Percentiles rank a stretch among this genome's conserved stretches.
These are phyloP conservation scores for Linderniella brevidens DNA, from an alignment of 257 asterid species.

Conservation along the genomic window DNA sequence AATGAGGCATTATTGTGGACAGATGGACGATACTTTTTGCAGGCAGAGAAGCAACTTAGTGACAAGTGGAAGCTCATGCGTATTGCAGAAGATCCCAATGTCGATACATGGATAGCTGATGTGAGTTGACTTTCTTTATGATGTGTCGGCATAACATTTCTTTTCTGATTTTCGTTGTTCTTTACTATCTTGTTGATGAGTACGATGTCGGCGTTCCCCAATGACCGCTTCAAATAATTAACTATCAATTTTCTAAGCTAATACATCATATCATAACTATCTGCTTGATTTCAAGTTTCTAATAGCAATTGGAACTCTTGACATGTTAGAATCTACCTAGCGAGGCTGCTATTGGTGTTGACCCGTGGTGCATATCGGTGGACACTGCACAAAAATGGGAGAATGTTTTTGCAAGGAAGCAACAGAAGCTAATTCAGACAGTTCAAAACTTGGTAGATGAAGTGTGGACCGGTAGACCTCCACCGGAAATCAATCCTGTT, in stretches of 20 bases:
- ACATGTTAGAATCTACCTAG: conserved; percentile 50
- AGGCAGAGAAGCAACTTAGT: conserved; percentile 73
- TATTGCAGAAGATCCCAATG: conserved; percentile 62
- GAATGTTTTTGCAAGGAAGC: conserved; percentile 50
- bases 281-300: conserved; percentile 10
- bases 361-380: conserved; percentile 91
- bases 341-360: conserved; percentile 72
- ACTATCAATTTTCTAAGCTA: not conserved
- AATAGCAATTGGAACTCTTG: no score
- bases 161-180: no score
- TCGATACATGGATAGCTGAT: conserved; percentile 79
- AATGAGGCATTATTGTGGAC: conserved; percentile 89
- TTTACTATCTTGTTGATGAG: not conserved
- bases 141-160: not conserved
- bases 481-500: conserved; percentile 51
- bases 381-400: conserved; percentile 88
- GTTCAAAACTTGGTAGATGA: conserved; percentile 67
- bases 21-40: conserved; percentile 88
- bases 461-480: conserved; percentile 80
- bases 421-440: conserved; percentile 61
- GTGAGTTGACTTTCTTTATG: conserved; percentile 28
- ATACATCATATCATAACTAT: conserved; percentile 3
- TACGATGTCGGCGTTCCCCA: no score
- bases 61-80: conserved; percentile 96
- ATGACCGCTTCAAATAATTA: no score